Evolutionary conservation across 805 yeast species (phyloP), one percentile per base, ranked within the genome.

Genomic region (Ogataea corticis): DNA sequence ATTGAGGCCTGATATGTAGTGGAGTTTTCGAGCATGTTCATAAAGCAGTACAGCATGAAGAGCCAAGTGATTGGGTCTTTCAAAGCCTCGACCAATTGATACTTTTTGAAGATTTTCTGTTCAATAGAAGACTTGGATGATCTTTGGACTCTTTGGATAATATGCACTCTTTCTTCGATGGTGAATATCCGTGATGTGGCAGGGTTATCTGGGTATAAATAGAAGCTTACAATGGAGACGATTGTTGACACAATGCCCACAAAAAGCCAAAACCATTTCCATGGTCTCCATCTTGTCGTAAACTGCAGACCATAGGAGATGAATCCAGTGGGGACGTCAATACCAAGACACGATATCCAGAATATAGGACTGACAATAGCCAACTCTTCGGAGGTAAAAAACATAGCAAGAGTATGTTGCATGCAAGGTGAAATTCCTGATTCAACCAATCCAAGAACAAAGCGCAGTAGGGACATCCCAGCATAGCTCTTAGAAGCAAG

Each of bases 171-270:
- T 42, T 71, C 76, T 25, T 59, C 58, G 4, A 56, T 57, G 5
- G 72, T 49, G 43, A 82, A 66, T 49, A 76, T 75, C 47, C 59
- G 67, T 6, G 81, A 78, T 48, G 67, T 70, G 0, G 81, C 62
- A 13, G 86, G 86, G 56, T 80, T 77, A 49, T 75, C 72, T 30
- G 87, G 87, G 54, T 78, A 81, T 19, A 71, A 38, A 48, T 70
- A 68, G 45, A 61, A 57, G 4, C 58, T 6, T 64, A 40, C 2
- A 67, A 35, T 2, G 68, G 58, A 31, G 69, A 49, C 19, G 71
- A 29, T 19, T 21, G 79, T 64, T 0, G 86, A 77, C 31, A 77
- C 57, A 13, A 44, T 33, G 4, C 80, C 75, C 39, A 85, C 88
- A 46, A 77, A 79, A 67, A 62, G 70, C 75, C 48, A 81, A 67